Base-by-base conservation (phyloP, 2,329 filamentous ascomycete species). In the Ophiostoma himal-ulmi region DNA sequence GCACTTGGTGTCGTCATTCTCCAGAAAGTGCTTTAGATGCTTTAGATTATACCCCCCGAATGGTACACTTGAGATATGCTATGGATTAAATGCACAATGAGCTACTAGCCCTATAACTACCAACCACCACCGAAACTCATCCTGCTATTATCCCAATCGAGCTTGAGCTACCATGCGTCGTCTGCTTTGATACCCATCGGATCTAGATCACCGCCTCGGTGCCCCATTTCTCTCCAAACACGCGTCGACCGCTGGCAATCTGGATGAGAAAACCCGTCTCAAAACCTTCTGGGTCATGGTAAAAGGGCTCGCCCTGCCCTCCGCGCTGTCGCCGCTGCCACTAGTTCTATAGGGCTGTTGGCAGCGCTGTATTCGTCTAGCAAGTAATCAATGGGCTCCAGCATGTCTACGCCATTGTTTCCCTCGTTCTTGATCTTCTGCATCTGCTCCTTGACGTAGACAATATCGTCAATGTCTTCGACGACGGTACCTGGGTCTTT, bases 71-170 rank as follows among this genome's bases (percentile, higher is more conserved):
- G n/a, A 57, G n/a, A 54, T 54, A 54, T 30, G 30, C 26, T 68
- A 41, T 3, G 78, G 5, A 44, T 44, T 44, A 44, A 22, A 22
- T 54, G 1, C 8, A 54, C 20, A 54, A 57, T 26, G n/a, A 26
- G n/a, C 17, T 48, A 48, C 17, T 11, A 30, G 10, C 20, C n/a
- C 48, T 57, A 13, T 57, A 57, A 26, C 52, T 57, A 57, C 52
- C 52, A 57, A 26, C 52, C n/a, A 6, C 52, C 22, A 14, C 52
- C 52, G 17, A 26, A 26, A 14, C 44, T 20, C 14, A 14, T 14
- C n/a, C n/a, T 57, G 13, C 22, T 57, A 22, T 57, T n/a, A 2
- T 54, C 52, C 52, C 52, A 26, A 13, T 54, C 52, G 11, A 0
- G 52, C 52, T 26, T n/a, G 8, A 54, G 52, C 52, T 54, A 10